Evolutionary conservation across 2,329 filamentous ascomycete genomes (phyloP), one percentile per base, ranked within the genome.

Genomic region (Aspergillus carbonarius): DNA sequence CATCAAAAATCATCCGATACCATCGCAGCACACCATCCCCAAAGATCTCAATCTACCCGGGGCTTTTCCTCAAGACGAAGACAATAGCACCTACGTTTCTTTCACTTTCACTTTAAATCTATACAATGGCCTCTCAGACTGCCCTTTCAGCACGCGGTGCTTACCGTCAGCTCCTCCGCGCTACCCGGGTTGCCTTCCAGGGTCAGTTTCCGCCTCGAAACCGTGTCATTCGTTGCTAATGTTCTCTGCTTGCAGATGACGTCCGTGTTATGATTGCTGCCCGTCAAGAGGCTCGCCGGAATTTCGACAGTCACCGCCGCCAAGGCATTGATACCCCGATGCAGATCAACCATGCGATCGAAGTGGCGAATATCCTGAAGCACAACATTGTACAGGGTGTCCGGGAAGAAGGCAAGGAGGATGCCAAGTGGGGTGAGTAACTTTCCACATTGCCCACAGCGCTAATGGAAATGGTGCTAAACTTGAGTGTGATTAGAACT

Each of bases 321-420:
- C 76, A 92, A 10, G 76, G 84, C 4, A 79, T 87, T 12, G 84
- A 87, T 58, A 80, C 85, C 0, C 77, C 81, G 13, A 82, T 86
- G 57, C 86, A 87, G 9, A 86, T 99, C 60, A 79, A 87, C 64
- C 88, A 96, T 69, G 95, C 93, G 8, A 81, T 93, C 61, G 91
- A 95, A 40, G 87, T 98, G 3, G 91, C 93, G 2, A 83, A 83
- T 63, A 88, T 98, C 57, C 72, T 99, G 61, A 81, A 86, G 65
- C 82, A 91, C 72, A 98, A 98, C 69, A 81, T 99, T 3, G 93
- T 99, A 3, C 95, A 99, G 74, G 95, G 93, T 6, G 79, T 83
- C 65, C 57, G 80, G 50, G 68, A 71, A 15, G 63, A 66, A 3
- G 69, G 65, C 9, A 59, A 71, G 18, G 73, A 77, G 52, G 57